Evolutionary conservation across 23 red algal species (phyloP), one percentile per base, ranked within the genome.

Genomic region (Gracilaria vermiculophylla): DNA sequence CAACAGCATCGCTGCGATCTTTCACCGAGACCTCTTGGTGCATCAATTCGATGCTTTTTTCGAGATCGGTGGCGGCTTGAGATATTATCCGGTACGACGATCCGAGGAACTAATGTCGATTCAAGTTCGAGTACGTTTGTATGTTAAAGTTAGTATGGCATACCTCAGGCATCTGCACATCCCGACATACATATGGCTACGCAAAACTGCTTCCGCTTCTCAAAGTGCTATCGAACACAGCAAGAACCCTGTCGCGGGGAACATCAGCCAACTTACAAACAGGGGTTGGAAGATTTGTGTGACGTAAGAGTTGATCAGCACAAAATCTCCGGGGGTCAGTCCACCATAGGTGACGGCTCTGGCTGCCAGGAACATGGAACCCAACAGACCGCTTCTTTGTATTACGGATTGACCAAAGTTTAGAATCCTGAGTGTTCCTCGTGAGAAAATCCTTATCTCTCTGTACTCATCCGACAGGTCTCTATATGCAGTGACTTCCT

Each of bases 371-470:
- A 94, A 21, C 89, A 99, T 83, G 4, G 76, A 52, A 20, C 52
- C 43, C 20, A 83, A 39, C 47, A 99, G 44, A 53, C 92, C 92
- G 25, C 27, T 24, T 24, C 78, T 80, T 83, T 94, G 83, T 27
- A 95, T 94, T 40, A 86, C 39, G 23, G 84, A 85, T 47, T 99
- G 97, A 6, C 97, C 97, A 19, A 83, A 80, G 73, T 95, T 99
- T 20, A 99, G 73, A 41, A 72, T 53, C 3, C 53, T 80, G 16
- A 90, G 89, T 7, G 89, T 77, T 56, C 23, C 48, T 39, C 64
- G 79, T 34, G 84, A 80, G 28, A 36, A 40, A 5, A 90, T 28
- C 25, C 47, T 71, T n/a, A 54, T 75, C 9, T 32, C 42, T 24
- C 82, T 71, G 81, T 80, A 94, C 1, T 55, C 83, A 13, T 53